phyloP scores from a whole-genome alignment of 2,329 filamentous ascomycete species.

The Diaporthe australafricana region DNA sequence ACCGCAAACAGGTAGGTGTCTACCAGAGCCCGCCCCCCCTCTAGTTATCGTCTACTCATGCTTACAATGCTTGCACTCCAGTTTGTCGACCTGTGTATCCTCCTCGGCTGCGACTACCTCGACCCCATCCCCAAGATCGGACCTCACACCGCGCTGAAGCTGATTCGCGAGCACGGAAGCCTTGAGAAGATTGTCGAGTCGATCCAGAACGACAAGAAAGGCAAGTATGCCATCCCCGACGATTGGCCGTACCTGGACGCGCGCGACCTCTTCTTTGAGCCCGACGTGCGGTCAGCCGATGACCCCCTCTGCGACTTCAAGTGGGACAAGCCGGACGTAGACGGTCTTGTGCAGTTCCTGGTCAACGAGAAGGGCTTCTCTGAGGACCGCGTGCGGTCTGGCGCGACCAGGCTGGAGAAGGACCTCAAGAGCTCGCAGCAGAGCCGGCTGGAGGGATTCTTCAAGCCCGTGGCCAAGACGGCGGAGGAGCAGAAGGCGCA shows the following conservation, averaged over 20 bases:
- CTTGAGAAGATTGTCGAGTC: slow-evolving; percentile 88
- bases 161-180: slow-evolving; percentile 91
- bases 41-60: not conserved
- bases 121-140: slow-evolving; percentile 96
- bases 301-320: slow-evolving; percentile 95
- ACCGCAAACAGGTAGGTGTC: slow-evolving; percentile 77
- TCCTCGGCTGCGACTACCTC: slow-evolving; percentile 97
- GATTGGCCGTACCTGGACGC: slow-evolving; percentile 97
- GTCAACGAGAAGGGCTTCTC: slow-evolving; percentile 97
- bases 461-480: slow-evolving; percentile 91
- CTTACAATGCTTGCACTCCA: slow-evolving; percentile 50
- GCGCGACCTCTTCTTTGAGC: slow-evolving; percentile 89
- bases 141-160: slow-evolving; percentile 88
- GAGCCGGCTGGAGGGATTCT: slow-evolving; percentile 93
- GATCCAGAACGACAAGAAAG: slow-evolving; percentile 80
- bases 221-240: slow-evolving; percentile 89
- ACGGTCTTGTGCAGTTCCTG: slow-evolving; percentile 89
- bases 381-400: slow-evolving; percentile 89
- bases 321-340: slow-evolving; percentile 93
- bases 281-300: slow-evolving; percentile 86
- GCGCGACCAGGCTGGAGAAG: slow-evolving; percentile 84
- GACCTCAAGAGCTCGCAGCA: slow-evolving; percentile 93
- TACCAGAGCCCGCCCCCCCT: not conserved
- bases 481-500: slow-evolving; percentile 84
- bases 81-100: slow-evolving; percentile 98